These are phyloP conservation scores for Acanthamoeba royreba DNA, from an alignment of 208 protist species.

Conservation along the genomic window DNA sequence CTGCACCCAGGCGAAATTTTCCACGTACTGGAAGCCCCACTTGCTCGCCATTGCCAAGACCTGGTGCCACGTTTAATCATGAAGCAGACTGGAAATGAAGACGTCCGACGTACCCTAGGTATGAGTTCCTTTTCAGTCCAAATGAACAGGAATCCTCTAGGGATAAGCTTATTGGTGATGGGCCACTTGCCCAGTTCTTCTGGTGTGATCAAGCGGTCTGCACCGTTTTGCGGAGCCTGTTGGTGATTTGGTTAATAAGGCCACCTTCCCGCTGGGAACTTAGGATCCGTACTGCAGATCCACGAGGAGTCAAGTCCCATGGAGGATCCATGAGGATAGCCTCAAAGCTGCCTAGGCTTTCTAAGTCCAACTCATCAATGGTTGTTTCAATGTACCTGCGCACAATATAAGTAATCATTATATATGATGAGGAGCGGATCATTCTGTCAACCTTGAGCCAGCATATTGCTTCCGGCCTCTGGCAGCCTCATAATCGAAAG, in stretches of 20 bases:
- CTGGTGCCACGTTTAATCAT: not conserved
- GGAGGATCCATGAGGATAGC: conserved; percentile 66
- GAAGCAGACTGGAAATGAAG: not conserved
- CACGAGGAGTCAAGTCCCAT: conserved; percentile 1
- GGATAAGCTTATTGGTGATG: conserved; percentile 46
- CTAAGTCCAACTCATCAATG: not conserved
- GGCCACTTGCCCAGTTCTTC: conserved; percentile 24
- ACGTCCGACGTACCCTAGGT: conserved; percentile 10
- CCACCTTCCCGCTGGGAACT: not conserved
- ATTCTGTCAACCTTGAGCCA: not conserved
- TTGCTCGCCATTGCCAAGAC: conserved; percentile 24
- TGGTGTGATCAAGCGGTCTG: not conserved
- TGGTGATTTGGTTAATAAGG: not conserved
- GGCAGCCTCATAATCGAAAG: not conserved
- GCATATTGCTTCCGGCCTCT: not conserved
- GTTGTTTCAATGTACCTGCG: not conserved
- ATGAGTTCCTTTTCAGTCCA: conserved; percentile 72
- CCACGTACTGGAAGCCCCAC: conserved; percentile 70
- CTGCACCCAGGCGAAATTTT: conserved; percentile 69
- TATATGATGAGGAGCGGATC: not conserved
- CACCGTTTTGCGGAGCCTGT: not conserved
- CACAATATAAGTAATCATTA: not conserved
- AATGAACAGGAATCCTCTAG: conserved; percentile 69
- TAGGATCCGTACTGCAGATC: not conserved
- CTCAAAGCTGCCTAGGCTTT: conserved; percentile 39